A percentile compares a stretch with the other conserved stretches of the same genome.
Conservation (phyloP, 768 basidiomycete genomes). For the Pisolithus orientalis region DNA sequence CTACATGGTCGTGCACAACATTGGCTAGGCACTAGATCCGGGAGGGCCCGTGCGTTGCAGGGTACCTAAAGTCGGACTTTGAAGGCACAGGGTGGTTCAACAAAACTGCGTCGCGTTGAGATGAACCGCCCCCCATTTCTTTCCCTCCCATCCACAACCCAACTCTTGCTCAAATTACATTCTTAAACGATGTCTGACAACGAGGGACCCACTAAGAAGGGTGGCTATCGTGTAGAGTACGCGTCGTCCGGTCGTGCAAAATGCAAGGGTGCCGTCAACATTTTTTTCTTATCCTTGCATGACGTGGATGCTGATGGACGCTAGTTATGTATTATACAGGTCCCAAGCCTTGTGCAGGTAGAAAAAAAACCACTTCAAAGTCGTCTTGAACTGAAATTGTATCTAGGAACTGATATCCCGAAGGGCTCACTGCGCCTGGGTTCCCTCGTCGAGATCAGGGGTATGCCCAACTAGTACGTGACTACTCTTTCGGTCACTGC, state of each 20-base stretch:
- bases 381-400: slow-evolving; percentile 6
- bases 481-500: background rate
- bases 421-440: slow-evolving; percentile 77
- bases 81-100: slow-evolving; percentile 33
- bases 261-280: slow-evolving; percentile 60
- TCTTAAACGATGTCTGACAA: slow-evolving; percentile 28
- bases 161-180: slow-evolving; percentile 12
- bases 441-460: slow-evolving; percentile 66
- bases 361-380: slow-evolving; percentile 8
- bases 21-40: slow-evolving; percentile 17
- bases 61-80: slow-evolving; percentile 30
- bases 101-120: slow-evolving; percentile 34
- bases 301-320: slow-evolving; percentile 12
- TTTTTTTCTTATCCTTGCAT: slow-evolving; percentile 8
- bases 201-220: slow-evolving; percentile 28
- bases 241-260: slow-evolving; percentile 60
- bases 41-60: slow-evolving; percentile 32
- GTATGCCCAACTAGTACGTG: slow-evolving; percentile 60
- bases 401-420: slow-evolving; percentile 56
- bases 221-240: slow-evolving; percentile 76
- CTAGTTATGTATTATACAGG: slow-evolving; percentile 48
- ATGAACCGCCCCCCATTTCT: slow-evolving; percentile 30
- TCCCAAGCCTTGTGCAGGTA: slow-evolving; percentile 71
- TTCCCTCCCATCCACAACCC: slow-evolving; percentile 23
- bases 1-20: slow-evolving; percentile 12